Conservation (phyloP, 164 flowering plant genomes). For the Cinnamomum chago region DNA sequence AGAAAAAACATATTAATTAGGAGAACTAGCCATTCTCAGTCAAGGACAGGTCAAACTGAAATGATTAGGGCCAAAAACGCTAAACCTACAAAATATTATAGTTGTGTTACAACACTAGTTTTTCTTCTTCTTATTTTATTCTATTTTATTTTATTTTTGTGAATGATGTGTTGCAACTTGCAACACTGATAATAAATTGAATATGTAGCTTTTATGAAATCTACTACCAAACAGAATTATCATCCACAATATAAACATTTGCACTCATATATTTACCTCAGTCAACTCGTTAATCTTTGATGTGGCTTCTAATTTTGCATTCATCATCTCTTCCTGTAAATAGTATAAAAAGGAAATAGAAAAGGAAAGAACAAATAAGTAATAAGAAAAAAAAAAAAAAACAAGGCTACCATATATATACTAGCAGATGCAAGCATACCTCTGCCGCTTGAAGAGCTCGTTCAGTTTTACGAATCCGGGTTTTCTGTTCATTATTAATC, state of each 20-base stretch:
- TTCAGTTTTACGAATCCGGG: conserved; percentile 63
- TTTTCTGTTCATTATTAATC: conserved; percentile 62
- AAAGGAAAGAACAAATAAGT: neutral
- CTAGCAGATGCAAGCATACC: conserved; percentile 27
- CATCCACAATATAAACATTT: neutral
- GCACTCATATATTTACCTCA: neutral
- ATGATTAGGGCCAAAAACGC: too few relatives aligned
- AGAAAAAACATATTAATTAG: too few relatives aligned
- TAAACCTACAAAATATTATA: too few relatives aligned
- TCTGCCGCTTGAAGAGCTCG: conserved; percentile 82
- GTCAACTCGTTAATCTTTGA: conserved; percentile 7
- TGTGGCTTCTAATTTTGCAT: conserved; percentile 5
- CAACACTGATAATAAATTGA: too few relatives aligned
- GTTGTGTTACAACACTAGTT: too few relatives aligned
- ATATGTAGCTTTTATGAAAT: neutral
- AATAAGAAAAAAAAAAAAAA: neutral
- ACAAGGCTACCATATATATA: neutral
- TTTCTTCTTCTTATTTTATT: too few relatives aligned
- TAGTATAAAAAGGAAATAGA: neutral
- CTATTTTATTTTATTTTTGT: too few relatives aligned
- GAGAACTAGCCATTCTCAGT: too few relatives aligned
- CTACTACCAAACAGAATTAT: neutral
- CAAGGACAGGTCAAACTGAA: too few relatives aligned
- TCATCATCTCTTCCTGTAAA: conserved; percentile 8
- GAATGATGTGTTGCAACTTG: too few relatives aligned